phyloP scores from a whole-genome alignment of 192 early-diverging fungal genomes.

The Powellomyces hirtus region DNA sequence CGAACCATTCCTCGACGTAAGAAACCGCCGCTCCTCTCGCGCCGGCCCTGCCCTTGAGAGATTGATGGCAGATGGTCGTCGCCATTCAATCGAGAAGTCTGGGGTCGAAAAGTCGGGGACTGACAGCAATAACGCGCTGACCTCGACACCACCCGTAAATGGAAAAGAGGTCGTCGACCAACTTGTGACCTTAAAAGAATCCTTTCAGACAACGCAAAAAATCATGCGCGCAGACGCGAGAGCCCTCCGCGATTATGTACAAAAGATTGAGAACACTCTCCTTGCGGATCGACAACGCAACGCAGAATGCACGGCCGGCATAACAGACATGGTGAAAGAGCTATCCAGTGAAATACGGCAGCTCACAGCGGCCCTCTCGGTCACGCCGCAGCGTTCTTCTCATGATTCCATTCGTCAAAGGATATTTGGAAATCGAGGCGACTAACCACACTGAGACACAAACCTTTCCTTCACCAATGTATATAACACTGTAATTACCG shows the following conservation, averaged over 20 bases:
- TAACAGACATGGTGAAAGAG: too few relatives aligned
- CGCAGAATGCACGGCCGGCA: background rate
- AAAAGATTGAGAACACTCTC: background rate
- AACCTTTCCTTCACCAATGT: too few relatives aligned
- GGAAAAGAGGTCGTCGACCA: constrained; percentile 16
- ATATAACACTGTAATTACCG: too few relatives aligned
- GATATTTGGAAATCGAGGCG: too few relatives aligned
- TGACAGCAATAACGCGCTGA: background rate
- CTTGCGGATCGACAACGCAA: background rate
- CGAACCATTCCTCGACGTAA: background rate
- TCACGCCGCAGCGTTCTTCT: too few relatives aligned
- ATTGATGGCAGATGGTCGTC: too few relatives aligned
- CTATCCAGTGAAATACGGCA: too few relatives aligned
- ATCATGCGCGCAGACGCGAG: constrained; percentile 3
- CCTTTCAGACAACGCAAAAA: background rate
- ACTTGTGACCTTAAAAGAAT: background rate
- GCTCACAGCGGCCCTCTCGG: too few relatives aligned
- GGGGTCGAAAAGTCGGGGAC: too few relatives aligned
- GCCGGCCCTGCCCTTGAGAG: background rate
- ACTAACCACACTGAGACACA: too few relatives aligned
- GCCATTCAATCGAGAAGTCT: too few relatives aligned
- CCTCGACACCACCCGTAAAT: background rate
- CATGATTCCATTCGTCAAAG: too few relatives aligned
- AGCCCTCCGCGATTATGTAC: background rate
- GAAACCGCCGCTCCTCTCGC: constrained; percentile 2